Conservation (phyloP, 208 protist species). For the Acanthamoeba sp. region DNA sequence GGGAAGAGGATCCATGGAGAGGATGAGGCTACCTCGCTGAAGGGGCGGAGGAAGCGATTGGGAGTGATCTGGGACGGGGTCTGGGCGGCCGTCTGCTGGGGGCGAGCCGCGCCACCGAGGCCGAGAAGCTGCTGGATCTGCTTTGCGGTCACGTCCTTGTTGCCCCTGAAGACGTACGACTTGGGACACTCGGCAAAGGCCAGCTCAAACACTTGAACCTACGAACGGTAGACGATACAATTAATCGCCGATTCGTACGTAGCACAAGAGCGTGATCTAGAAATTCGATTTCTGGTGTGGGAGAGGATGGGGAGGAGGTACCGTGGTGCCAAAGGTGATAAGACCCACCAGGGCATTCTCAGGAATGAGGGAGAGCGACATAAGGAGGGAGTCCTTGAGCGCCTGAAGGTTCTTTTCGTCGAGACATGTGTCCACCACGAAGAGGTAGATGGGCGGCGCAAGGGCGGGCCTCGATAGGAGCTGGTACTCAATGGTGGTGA, state of each 20-base stretch:
- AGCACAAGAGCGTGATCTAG: too few relatives aligned
- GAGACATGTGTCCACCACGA: conserved; percentile 98
- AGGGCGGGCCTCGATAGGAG: conserved; percentile 67
- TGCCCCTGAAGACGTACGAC: conserved; percentile 92
- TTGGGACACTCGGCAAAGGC: conserved; percentile 87
- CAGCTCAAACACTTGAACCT: conserved; percentile 92
- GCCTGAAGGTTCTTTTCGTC: conserved; percentile 95
- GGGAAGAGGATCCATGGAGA: background rate
- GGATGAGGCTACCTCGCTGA: background rate
- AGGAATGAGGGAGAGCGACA: conserved; percentile 95
- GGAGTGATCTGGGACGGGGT: background rate
- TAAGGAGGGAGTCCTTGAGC: conserved; percentile 95
- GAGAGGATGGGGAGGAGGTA: conserved; percentile 77
- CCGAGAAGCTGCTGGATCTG: conserved; percentile 91
- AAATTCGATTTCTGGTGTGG: conserved; percentile 18
- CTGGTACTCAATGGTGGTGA: conserved; percentile 94
- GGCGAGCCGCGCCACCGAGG: conserved; percentile 77
- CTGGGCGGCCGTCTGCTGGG: background rate
- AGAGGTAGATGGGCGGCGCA: conserved; percentile 91
- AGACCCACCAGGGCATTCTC: conserved; percentile 95
- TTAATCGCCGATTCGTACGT: background rate
- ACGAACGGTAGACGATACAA: too few relatives aligned
- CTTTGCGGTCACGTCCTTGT: conserved; percentile 85
- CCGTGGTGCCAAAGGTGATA: conserved; percentile 98
- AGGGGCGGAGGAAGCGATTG: conserved; percentile 69